Conservation (phyloP, 805 yeast species). For the Grigorovia jiainica region DNA sequence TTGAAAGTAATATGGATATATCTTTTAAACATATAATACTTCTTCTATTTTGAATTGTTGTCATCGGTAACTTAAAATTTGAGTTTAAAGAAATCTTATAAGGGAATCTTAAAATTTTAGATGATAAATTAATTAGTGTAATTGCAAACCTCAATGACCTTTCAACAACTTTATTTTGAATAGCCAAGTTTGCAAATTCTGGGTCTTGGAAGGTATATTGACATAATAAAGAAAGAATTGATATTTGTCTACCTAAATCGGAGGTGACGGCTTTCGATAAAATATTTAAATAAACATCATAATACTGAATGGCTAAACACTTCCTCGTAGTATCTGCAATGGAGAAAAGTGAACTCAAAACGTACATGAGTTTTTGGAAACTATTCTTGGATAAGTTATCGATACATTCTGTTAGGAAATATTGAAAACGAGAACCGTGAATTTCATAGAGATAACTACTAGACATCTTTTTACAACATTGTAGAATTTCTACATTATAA, state of each 20-base stretch:
- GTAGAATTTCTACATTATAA: conserved; percentile 17
- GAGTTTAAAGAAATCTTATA: conserved; percentile 18
- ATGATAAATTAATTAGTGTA: conserved; percentile 21
- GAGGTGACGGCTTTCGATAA: conserved; percentile 22
- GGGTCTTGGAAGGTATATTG: conserved; percentile 27
- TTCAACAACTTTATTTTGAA: conserved; percentile 22
- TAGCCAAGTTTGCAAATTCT: conserved; percentile 19
- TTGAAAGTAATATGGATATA: conserved; percentile 62
- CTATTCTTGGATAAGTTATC: conserved; percentile 13
- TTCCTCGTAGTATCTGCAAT: conserved; percentile 41
- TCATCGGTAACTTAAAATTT: conserved; percentile 21
- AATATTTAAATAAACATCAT: conserved; percentile 65
- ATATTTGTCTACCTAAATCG: conserved; percentile 17
- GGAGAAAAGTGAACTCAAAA: conserved; percentile 17
- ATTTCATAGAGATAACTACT: conserved; percentile 19
- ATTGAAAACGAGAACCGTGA: conserved; percentile 35
- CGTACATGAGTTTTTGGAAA: conserved; percentile 14
- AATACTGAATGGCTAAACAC: conserved; percentile 52
- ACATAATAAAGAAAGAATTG: conserved; percentile 21
- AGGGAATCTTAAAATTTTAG: conserved; percentile 16
- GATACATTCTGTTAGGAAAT: conserved; percentile 24
- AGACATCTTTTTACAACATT: conserved; percentile 9
- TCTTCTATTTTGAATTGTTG: conserved; percentile 22
- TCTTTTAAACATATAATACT: conserved; percentile 31
- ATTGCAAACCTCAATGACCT: conserved; percentile 22